Base-by-base conservation (phyloP, 2,329 filamentous ascomycete genomes). In the Fusarium torreyae region DNA sequence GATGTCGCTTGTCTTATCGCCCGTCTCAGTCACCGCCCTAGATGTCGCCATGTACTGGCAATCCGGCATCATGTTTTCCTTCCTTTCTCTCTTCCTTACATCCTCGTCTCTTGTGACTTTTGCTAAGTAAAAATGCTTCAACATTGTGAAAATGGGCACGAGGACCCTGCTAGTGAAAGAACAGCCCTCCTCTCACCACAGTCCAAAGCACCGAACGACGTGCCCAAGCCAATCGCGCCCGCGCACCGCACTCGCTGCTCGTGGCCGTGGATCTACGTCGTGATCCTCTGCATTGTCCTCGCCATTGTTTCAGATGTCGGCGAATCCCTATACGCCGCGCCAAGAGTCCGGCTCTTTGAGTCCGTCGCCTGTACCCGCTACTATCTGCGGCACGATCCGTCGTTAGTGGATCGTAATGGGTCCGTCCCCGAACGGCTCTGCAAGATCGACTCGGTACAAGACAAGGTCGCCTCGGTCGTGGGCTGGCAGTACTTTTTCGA, bases 401-500 rank as follows among this genome's bases (percentile, higher is more conserved):
- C 52, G 17, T 55, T 38, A n/a, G 42, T 55, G 52, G 52, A 55
- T 28, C 52, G 22, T 55, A 20, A 49, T 9, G 31, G 52, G 20
- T 55, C 42, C 2, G 52, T 55, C 6, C 51, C 51, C 0, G 51
- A 54, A 13, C 31, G 40, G 9, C 28, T 54, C 22, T 54, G 51
- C 11, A 54, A 48, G 51, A 28, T 48, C n/a, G 22, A 54, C 3
- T 34, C 20, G 1, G 40, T 54, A 43, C 51, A 54, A 40, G 51
- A 54, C 51, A 48, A 54, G 20, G 51, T 54, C 8, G 51, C 51
- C 31, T 54, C 31, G 31, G 40, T 54, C 14, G 51, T 54, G 8
- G 51, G 51, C n/a, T 54, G 51, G 51, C 40, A 54, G 51, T 54
- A 54, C 20, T 54, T 54, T 54, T 54, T 54, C 9, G 51, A 54